phyloP scores from a whole-genome alignment of 106 monocot genomes.

The Apostasia shenzhenica region DNA sequence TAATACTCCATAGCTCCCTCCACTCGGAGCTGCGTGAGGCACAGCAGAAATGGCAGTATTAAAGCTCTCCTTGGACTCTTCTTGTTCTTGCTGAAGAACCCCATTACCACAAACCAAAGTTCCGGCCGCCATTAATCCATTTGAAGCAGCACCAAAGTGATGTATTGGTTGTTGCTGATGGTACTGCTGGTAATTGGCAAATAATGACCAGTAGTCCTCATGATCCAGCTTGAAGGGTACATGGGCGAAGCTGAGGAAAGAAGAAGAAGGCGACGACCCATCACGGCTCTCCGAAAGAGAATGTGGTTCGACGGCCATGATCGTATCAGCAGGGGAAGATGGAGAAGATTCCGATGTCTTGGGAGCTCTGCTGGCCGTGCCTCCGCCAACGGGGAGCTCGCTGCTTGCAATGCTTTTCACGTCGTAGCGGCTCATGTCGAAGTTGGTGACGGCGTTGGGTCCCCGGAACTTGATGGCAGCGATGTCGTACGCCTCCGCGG shows the following conservation, averaged over 20 bases:
- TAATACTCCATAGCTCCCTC: conserved; percentile 10
- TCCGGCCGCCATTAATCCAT: conserved; percentile 6
- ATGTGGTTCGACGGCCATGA: conserved; percentile 9
- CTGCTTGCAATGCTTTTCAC: conserved; percentile 79
- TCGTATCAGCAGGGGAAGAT: conserved; percentile 33
- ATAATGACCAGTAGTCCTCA: conserved; percentile 70
- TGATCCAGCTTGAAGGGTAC: conserved; percentile 33
- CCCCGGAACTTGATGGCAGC: conserved; percentile 97
- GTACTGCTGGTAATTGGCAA: conserved; percentile 55
- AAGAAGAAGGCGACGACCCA: conserved; percentile 10
- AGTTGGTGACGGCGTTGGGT: conserved; percentile 91
- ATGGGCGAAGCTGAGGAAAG: conserved; percentile 22
- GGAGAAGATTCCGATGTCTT: conserved; percentile 32
- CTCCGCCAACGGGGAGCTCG: conserved; percentile 73
- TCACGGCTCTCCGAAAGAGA: conserved; percentile 9
- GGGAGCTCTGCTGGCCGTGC: conserved; percentile 28
- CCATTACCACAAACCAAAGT: conserved; percentile 31
- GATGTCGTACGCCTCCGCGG: conserved; percentile 94
- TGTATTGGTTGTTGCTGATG: conserved; percentile 21
- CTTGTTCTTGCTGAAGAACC: conserved; percentile 15
- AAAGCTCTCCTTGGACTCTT: conserved; percentile 13
- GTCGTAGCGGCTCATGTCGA: conserved; percentile 93
- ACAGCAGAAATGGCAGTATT: conserved; percentile 4
- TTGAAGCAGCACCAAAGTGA: not conserved
- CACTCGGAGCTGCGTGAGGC: conserved; percentile 46